phyloP scores from a whole-genome alignment of 1,139 yeast genomes.

The Candida glucosophila region DNA sequence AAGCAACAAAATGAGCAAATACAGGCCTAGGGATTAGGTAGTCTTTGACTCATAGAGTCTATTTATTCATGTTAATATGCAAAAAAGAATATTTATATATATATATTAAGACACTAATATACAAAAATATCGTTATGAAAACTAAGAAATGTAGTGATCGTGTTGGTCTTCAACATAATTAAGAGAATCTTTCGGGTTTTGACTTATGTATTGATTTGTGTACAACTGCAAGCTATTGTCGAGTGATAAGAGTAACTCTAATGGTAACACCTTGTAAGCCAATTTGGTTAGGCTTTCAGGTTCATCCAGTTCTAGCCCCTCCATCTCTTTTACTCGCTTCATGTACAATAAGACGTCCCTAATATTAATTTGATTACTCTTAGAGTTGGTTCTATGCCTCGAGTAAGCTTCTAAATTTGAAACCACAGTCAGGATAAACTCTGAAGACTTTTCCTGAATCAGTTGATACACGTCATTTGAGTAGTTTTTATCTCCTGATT shows the following conservation, averaged over 20 bases:
- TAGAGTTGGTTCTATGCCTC: constrained; percentile 19
- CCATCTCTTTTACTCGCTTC: constrained; percentile 22
- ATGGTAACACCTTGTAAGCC: constrained; percentile 29
- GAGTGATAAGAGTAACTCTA: constrained; percentile 26
- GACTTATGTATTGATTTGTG: not conserved
- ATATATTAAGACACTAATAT: too few relatives aligned
- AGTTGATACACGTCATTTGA: constrained; percentile 5
- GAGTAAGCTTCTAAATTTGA: constrained; percentile 28
- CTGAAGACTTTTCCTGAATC: constrained; percentile 16
- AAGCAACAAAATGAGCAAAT: too few relatives aligned
- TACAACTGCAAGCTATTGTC: constrained; percentile 20
- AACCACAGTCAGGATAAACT: constrained; percentile 25
- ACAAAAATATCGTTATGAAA: too few relatives aligned
- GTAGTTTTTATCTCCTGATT: too few relatives aligned
- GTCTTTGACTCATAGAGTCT: too few relatives aligned
- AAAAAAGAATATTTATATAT: too few relatives aligned
- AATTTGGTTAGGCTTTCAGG: constrained; percentile 19
- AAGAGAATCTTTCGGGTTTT: constrained; percentile 2
- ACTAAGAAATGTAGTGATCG: too few relatives aligned
- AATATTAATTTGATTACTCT: constrained; percentile 17
- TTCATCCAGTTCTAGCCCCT: constrained; percentile 10
- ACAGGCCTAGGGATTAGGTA: too few relatives aligned
- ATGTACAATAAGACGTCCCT: constrained; percentile 28
- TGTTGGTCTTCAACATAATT: too few relatives aligned
- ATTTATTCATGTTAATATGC: too few relatives aligned